These are phyloP conservation scores for Pythium scleroteichum DNA, from an alignment of 352 stramenopile genomes.

Conservation along the genomic window DNA sequence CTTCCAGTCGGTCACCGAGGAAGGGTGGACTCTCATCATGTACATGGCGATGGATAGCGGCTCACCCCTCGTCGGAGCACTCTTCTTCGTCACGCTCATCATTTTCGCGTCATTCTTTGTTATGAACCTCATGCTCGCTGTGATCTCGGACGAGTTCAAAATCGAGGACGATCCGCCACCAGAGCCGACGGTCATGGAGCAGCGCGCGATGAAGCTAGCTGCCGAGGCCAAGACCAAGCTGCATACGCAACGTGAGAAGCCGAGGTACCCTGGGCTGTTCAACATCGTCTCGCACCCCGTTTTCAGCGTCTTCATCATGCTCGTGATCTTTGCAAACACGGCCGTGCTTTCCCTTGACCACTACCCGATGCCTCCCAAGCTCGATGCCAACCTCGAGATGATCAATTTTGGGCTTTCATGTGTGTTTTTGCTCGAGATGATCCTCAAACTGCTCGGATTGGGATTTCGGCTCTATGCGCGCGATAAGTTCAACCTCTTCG, in stretches of 20 bases:
- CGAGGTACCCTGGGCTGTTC: conserved; percentile 42
- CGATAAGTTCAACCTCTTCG: conserved; percentile 85
- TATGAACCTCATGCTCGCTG: conserved; percentile 92
- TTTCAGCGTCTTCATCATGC: conserved; percentile 68
- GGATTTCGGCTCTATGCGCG: conserved; percentile 69
- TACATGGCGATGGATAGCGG: conserved; percentile 82
- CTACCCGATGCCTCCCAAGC: conserved; percentile 61
- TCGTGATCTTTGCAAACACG: conserved; percentile 86
- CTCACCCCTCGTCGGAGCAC: conserved; percentile 49
- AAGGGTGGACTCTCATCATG: conserved; percentile 94
- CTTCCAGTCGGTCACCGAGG: conserved; percentile 93
- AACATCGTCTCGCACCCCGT: conserved; percentile 58
- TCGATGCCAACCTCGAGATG: conserved; percentile 65
- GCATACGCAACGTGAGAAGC: conserved; percentile 27
- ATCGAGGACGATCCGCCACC: conserved; percentile 45
- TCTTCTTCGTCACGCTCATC: conserved; percentile 91
- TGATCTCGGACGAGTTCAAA: conserved; percentile 91
- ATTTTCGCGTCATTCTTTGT: conserved; percentile 93
- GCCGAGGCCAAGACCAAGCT: conserved; percentile 35
- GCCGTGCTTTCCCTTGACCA: conserved; percentile 78
- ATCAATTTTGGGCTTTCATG: conserved; percentile 80
- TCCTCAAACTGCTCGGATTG: conserved; percentile 86
- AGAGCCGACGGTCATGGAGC: conserved; percentile 31
- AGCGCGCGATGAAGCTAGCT: conserved; percentile 36
- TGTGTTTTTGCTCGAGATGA: conserved; percentile 73